These are phyloP conservation scores for Ascochyta rabiei DNA, from an alignment of 2,329 filamentous ascomycete species.

Conservation along the genomic window DNA sequence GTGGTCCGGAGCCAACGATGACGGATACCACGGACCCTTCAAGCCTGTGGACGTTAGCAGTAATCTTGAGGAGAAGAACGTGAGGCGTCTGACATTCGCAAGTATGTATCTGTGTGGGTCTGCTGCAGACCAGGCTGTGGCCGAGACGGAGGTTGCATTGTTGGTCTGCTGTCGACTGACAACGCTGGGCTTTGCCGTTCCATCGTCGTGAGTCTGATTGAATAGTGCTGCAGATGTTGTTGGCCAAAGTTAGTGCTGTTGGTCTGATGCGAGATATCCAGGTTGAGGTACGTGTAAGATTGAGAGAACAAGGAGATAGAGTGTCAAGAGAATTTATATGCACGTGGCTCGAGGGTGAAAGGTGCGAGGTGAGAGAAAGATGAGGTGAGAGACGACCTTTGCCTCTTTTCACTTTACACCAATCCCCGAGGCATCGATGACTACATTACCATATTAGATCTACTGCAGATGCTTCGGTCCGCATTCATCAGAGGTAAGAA, in stretches of 20 bases:
- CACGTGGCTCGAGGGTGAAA: neutral
- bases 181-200: neutral
- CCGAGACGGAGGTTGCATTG: neutral
- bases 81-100: constrained; percentile 6
- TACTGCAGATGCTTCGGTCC: no score
- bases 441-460: no score
- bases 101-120: constrained; percentile 5
- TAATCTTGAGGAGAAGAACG: no score
- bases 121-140: neutral
- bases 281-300: neutral
- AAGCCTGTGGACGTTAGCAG: constrained; percentile 8
- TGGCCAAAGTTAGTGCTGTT: no score
- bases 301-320: neutral
- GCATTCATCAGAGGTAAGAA: no score
- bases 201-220: neutral
- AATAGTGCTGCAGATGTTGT: neutral
- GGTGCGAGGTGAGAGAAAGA: neutral
- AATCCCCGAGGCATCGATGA: no score
- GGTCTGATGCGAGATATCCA: neutral
- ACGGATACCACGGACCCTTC: constrained; percentile 14
- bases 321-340: neutral
- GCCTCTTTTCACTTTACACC: no score
- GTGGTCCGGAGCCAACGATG: constrained; percentile 4
- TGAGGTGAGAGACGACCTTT: no score
- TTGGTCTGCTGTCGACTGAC: neutral